These are phyloP conservation scores for Ceriops zippeliana DNA, from an alignment of 345 rosid species.

Conservation along the genomic window DNA sequence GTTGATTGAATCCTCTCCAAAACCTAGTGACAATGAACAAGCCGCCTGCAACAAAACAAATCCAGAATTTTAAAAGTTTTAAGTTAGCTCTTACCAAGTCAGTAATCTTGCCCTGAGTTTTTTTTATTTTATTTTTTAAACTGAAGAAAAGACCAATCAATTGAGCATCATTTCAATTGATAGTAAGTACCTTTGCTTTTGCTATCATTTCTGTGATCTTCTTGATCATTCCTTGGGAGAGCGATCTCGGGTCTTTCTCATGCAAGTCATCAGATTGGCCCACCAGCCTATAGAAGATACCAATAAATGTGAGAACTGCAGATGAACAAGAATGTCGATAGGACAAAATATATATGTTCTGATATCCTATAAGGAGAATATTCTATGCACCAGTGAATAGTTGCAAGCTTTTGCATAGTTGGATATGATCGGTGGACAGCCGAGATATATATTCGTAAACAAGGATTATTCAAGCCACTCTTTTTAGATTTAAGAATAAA, in stretches of 20 bases:
- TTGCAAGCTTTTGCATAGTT: no score
- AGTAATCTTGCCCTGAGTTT: neutral
- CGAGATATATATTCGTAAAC: neutral
- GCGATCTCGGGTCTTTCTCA: conserved; percentile 56
- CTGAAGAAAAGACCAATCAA: neutral
- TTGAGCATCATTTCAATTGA: conserved; percentile 3
- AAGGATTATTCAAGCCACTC: no score
- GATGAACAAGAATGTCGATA: neutral
- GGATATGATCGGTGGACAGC: neutral
- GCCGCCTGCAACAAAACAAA: conserved; percentile 50
- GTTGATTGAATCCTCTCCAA: conserved; percentile 80
- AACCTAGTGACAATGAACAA: conserved; percentile 61
- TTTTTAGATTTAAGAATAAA: no score
- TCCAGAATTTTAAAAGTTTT: neutral
- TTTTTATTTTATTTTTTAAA: neutral
- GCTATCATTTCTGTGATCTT: conserved; percentile 52
- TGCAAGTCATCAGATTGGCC: conserved; percentile 46
- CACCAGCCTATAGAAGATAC: conserved; percentile 44
- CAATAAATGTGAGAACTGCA: conserved; percentile 2
- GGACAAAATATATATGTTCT: no score
- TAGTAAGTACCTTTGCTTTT: conserved; percentile 76
- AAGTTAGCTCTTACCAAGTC: neutral
- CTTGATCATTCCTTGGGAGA: conserved; percentile 46
- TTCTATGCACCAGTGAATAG: neutral
- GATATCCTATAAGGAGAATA: neutral